phyloP scores from a whole-genome alignment of 495 filamentous ascomycete genomes.

The Mycothermus thermophilus region DNA sequence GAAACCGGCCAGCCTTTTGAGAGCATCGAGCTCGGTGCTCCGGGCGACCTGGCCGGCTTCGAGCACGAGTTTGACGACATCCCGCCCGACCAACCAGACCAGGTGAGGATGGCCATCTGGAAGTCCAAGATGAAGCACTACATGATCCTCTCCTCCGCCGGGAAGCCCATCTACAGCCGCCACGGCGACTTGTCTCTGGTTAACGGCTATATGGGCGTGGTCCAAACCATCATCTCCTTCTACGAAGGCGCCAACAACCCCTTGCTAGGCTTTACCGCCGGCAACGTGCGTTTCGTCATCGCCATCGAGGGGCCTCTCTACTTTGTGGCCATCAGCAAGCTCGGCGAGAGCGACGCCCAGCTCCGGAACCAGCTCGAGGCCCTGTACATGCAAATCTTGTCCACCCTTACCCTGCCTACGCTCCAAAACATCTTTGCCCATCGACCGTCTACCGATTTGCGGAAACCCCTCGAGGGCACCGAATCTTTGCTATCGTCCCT shows the following conservation, averaged over 20 bases:
- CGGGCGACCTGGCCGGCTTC: constrained; percentile 48
- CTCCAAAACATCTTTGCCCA: constrained; percentile 79
- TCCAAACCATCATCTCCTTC: constrained; percentile 96
- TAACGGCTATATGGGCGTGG: constrained; percentile 86
- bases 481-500: constrained; percentile 83
- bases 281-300: constrained; percentile 70
- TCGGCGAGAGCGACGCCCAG: constrained; percentile 82
- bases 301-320: constrained; percentile 73
- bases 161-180: constrained; percentile 95
- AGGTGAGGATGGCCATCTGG: constrained; percentile 56
- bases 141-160: constrained; percentile 85
- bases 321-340: constrained; percentile 79
- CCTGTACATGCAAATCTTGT: constrained; percentile 94
- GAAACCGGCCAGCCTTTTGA: constrained; percentile 46
- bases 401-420: constrained; percentile 83
- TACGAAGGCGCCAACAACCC: constrained; percentile 67
- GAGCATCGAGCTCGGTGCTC: constrained; percentile 29
- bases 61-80: constrained; percentile 66
- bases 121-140: constrained; percentile 91
- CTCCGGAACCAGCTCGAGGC: constrained; percentile 81
- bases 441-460: constrained; percentile 80
- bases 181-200: constrained; percentile 83
- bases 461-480: constrained; percentile 85
- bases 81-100: constrained; percentile 46
- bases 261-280: constrained; percentile 70